phyloP scores from a whole-genome alignment of 352 stramenopile genomes.

The Lagenidium giganteum region DNA sequence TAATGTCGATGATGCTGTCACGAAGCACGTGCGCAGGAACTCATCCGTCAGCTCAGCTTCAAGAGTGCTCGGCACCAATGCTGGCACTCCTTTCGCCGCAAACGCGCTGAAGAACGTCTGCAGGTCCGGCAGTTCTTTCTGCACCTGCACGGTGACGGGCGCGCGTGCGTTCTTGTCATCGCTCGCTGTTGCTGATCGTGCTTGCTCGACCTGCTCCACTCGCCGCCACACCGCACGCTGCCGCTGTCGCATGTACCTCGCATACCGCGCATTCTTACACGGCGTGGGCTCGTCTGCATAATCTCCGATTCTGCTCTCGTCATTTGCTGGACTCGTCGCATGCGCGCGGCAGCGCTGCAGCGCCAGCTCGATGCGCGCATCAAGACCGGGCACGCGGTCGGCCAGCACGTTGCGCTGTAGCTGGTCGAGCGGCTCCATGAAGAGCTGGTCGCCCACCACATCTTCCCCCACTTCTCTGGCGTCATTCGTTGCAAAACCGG shows the following conservation, averaged over 20 bases:
- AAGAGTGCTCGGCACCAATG: conserved; percentile 24
- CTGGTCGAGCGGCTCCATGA: no score
- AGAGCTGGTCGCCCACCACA: no score
- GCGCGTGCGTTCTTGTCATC: neutral
- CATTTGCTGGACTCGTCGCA: no score
- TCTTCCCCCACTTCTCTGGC: no score
- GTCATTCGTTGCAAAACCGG: no score
- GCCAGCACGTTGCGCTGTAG: no score
- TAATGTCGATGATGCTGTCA: neutral
- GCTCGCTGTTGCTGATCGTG: neutral
- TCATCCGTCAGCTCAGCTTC: neutral
- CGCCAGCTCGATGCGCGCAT: no score
- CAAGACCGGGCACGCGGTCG: no score
- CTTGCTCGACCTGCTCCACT: conserved; percentile 11
- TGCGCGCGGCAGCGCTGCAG: no score
- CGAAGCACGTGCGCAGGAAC: conserved; percentile 24
- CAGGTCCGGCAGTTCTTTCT: conserved; percentile 25
- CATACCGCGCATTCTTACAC: conserved; percentile 52
- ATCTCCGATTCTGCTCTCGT: no score
- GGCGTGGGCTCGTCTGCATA: no score
- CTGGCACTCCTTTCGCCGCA: conserved; percentile 23
- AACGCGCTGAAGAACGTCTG: conserved; percentile 66
- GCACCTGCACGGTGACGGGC: conserved; percentile 8
- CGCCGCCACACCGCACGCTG: conserved; percentile 20
- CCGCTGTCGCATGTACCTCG: conserved; percentile 33